Base-by-base conservation (phyloP, 306 rosid genomes). In the Vigna unguiculata region DNA sequence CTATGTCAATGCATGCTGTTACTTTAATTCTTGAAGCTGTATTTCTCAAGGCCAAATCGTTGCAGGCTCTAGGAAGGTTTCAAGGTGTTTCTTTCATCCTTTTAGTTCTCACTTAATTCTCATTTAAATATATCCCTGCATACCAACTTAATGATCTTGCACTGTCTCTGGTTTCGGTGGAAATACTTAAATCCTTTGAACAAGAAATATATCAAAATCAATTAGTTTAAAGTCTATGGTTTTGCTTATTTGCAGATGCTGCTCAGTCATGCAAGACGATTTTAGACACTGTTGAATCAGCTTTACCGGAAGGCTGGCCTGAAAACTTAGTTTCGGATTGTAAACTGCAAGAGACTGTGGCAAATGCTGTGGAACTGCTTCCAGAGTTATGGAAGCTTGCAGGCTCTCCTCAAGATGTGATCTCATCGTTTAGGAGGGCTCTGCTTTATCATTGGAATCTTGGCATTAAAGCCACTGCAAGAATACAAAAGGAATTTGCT, bases 1-100 rank as follows among this genome's bases (percentile, higher is more conserved):
- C 84, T 65, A 94, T 94, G 97, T 94, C 98, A 14, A 81, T 88
- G 84, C 98, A 90, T 80, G 94, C 98, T 67, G 88, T 88, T 79
- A 90, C 96, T 84, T 84, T 94, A 74, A 96, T 91, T 46, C 90
- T 94, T 80, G 98, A 94, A 89, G 97, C 98, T 74, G 71, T 94
- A 60, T 80, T 88, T 74, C 96, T 94, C 77, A 94, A 94, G 82
- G 90, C 97, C 46, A 90, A 88, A 83, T 88, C 96, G 16, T 86
- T 90, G 75, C 93, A 89, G 68, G 78, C 84, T 70, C 91, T 94
- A 53, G 93, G 96, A 83, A 85, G 91, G 87, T 88, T 90, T 82
- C 94, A 70, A 90, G 98, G 98, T 94, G 79, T 58, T 67, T 70
- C 64, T 71, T 69, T 22, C 24, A 38, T 47, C 75, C 67, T 25